Base-by-base conservation (phyloP, 1,139 yeast species). In the Pneumocystis jirovecii region DNA sequence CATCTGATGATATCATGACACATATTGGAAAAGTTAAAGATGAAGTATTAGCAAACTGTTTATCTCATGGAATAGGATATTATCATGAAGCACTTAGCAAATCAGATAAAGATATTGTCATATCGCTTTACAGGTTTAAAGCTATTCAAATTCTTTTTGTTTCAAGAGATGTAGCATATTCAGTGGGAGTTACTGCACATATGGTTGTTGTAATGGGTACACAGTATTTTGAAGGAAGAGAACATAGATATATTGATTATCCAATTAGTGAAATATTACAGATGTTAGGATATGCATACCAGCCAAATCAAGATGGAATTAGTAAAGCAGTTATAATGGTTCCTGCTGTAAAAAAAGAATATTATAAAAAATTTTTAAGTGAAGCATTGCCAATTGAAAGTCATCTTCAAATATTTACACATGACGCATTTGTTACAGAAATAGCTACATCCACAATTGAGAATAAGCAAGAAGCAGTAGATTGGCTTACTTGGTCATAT, bases 321-420 rank as follows among this genome's bases (percentile, higher is more conserved):
- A 79, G 81, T 0, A 78, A 75, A 59, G 87, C 81, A 0, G 70
- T 83, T 40, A 75, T 91, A 3, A 78, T 84, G 68, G 86, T 96
- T 0, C 82, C 81, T 64, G 71, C 80, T 0, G 73, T 83, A 1
- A 83, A 81, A 70, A 77, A 83, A 60, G 82, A 80, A 1, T 90
- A 87, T 72, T 90, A 88, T 73, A 82, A 80, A 65, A 83, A 85
- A 72, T 89, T 91, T 72, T 73, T 93, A 65, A 80, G 78, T 50
- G 90, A 87, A 68, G 84, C 96, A 0, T 74, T 90, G 19, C 97
- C 97, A 0, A 78, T 89, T 50, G 98, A 95, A 73, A 89, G 97
- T 75, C 83, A 81, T 70, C 73, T 90, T 70, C 82, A 82, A 64
- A 75, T 78, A 15, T 75, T 77, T 61, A 71, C 90, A 21, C 85